Evolutionary conservation across 345 rosid genomes (phyloP).

Genomic region (Melaleuca quinquenervia): DNA sequence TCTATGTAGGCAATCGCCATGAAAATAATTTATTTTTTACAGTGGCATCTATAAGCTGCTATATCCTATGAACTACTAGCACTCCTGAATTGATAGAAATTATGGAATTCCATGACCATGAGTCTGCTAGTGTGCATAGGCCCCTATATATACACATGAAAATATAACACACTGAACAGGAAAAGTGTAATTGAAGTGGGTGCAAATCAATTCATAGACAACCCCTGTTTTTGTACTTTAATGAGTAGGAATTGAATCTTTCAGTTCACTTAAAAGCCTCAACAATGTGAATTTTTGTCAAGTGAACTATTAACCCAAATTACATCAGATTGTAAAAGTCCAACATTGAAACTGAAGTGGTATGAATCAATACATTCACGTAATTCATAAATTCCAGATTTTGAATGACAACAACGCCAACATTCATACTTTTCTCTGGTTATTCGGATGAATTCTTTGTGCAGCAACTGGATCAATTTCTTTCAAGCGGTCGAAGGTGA

Average conservation of each 20-base stretch:
- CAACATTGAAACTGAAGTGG: neutral
- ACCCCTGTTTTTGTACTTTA: neutral
- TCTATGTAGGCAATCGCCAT: neutral
- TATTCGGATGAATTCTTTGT: conserved; percentile 83
- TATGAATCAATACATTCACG: neutral
- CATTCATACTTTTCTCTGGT: conserved; percentile 59
- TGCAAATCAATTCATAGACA: neutral
- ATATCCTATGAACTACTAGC: neutral
- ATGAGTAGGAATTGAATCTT: neutral
- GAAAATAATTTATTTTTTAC: neutral
- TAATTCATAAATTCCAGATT: neutral
- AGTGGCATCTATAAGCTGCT: neutral
- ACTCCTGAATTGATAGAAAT: neutral
- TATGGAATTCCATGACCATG: neutral
- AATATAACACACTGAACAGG: neutral
- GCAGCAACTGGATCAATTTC: conserved; percentile 88
- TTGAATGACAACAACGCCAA: neutral
- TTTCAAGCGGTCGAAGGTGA: conserved; percentile 53
- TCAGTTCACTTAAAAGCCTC: neutral
- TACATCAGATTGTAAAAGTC: neutral
- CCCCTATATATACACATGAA: neutral
- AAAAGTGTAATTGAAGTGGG: no score
- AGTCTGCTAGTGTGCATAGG: neutral
- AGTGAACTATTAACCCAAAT: neutral
- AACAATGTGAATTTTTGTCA: neutral